Base-by-base conservation (phyloP, 768 basidiomycete species). In the Mycena metata region DNA sequence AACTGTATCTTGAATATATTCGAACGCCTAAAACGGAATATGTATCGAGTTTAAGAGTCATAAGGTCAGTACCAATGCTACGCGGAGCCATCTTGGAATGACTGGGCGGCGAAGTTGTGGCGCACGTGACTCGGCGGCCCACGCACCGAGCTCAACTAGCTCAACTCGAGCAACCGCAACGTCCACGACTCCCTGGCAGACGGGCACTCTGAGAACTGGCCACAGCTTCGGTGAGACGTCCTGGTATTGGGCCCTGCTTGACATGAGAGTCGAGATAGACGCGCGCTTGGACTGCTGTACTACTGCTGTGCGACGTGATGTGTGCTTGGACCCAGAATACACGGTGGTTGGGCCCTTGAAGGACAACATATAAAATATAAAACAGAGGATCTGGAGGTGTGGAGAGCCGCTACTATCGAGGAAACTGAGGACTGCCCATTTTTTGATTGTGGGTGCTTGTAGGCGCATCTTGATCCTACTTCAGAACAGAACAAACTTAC, bases 281-380 rank as follows among this genome's bases (percentile, higher is more conserved):
- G 65, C 58, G 65, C 65, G 65, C 65, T 66, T 60, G 50, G 42
- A n/a, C n/a, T n/a, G n/a, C n/a, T n/a, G n/a, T n/a, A n/a, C n/a
- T n/a, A 30, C 26, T 57, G 50, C 41, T 54, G 59, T 36, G n/a
- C n/a, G 49, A 23, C n/a, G 30, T 11, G 19, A 15, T 7, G 43
- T 41, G 30, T 45, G 33, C 58, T 30, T 52, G 65, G 46, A 30
- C 46, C 30, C 13, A 10, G 15, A 17, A 12, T 45, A 21, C 30
- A 58, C 43, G 24, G 30, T 45, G 57, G 46, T 26, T 52, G 42
- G 64, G 52, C 42, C 50, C 9, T 26, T 33, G 17, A 3, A 26
- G 8, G 24, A 6, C 30, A 39, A 39, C 10, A 39, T 39, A 39
- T 10, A 3, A 9, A n/a, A n/a, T n/a, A n/a, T n/a, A n/a, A n/a